These are phyloP conservation scores for Asterochloris erici DNA, from an alignment of 139 green algal genomes.

Conservation along the genomic window DNA sequence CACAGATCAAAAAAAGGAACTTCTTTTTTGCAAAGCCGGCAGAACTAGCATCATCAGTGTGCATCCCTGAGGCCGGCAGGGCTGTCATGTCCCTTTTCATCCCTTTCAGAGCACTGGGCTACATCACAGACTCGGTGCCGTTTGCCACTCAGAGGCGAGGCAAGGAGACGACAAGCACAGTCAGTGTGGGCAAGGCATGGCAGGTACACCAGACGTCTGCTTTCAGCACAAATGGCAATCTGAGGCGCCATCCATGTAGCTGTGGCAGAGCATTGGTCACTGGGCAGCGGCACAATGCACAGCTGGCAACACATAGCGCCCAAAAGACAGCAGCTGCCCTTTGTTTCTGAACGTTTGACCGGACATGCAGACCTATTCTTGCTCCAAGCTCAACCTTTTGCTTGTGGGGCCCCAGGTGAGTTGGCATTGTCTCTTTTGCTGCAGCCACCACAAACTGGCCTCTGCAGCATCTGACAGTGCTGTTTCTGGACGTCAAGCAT, in stretches of 20 bases:
- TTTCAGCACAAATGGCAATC: background rate
- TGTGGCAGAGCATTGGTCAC: too few species aligned
- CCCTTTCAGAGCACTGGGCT: constrained; percentile 85
- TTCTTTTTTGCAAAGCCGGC: too few species aligned
- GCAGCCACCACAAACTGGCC: too few species aligned
- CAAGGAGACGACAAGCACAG: constrained; percentile 77
- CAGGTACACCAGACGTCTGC: constrained; percentile 56
- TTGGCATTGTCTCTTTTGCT: background rate
- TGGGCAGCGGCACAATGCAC: too few species aligned
- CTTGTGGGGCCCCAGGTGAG: constrained; percentile 73
- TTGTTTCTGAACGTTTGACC: background rate
- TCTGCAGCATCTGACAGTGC: too few species aligned
- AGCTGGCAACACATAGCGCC: too few species aligned
- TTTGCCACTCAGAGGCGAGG: constrained; percentile 78
- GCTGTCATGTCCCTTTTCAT: constrained; percentile 59
- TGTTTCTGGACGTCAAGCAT: background rate
- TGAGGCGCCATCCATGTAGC: too few species aligned
- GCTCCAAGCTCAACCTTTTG: constrained; percentile 69
- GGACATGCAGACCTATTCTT: constrained; percentile 78
- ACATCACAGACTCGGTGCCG: constrained; percentile 84
- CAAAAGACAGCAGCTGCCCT: too few species aligned
- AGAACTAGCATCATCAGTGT: too few species aligned
- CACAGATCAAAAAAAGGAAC: too few species aligned
- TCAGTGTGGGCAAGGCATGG: constrained; percentile 90
- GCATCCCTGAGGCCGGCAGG: too few species aligned